Evolutionary conservation across 371 early-diverging fungal species (phyloP).

Genomic region (Globomyces sp.): DNA sequence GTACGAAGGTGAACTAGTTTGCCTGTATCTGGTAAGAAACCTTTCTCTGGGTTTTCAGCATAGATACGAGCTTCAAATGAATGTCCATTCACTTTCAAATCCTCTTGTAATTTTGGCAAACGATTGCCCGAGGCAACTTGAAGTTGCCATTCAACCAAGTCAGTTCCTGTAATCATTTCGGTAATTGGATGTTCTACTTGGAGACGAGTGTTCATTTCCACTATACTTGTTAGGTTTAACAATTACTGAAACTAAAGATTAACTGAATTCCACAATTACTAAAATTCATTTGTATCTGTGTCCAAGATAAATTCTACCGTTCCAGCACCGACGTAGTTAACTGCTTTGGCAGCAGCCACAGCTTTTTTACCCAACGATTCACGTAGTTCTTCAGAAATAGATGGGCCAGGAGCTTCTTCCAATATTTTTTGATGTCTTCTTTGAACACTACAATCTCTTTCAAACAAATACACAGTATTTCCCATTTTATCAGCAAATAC

Average conservation of each 20-base stretch:
- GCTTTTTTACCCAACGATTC: constrained; percentile 84
- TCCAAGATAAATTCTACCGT: constrained; percentile 98
- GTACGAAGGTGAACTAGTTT: constrained; percentile 73
- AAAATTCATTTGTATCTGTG: constrained; percentile 80
- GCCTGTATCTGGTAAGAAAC: constrained; percentile 95
- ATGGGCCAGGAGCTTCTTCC: constrained; percentile 90
- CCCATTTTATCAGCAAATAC: constrained; percentile 90
- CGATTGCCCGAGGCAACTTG: constrained; percentile 82
- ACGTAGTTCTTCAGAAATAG: constrained; percentile 69
- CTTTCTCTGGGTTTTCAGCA: constrained; percentile 92
- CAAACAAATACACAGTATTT: constrained; percentile 89
- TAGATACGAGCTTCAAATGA: constrained; percentile 98
- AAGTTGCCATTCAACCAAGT: constrained; percentile 92
- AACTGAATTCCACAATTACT: constrained; percentile 98
- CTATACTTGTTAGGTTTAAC: constrained; percentile 35
- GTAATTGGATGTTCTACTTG: constrained; percentile 98
- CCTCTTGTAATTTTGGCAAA: constrained; percentile 70
- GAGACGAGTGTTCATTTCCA: constrained; percentile 92
- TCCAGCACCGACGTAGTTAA: constrained; percentile 90
- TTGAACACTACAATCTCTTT: constrained; percentile 97
- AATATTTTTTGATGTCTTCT: constrained; percentile 97
- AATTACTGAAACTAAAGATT: constrained; percentile 65
- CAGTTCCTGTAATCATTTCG: constrained; percentile 92
- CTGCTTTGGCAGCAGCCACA: constrained; percentile 88
- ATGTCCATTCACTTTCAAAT: constrained; percentile 74